phyloP scores from a whole-genome alignment of 768 basidiomycete genomes.

The Trametes cingulata region DNA sequence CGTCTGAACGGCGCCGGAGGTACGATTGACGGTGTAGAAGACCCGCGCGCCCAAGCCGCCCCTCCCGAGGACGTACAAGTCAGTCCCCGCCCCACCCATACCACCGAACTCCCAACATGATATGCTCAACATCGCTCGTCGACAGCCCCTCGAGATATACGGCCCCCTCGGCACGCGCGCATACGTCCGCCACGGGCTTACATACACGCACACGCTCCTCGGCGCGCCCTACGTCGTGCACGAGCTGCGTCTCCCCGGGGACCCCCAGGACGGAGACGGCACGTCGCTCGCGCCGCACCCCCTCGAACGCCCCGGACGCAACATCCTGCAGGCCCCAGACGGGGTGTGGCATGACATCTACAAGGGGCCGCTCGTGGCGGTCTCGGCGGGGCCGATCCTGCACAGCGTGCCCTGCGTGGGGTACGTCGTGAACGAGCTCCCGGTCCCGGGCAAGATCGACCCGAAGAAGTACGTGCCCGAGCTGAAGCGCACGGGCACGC shows the following conservation, averaged over 20 bases:
- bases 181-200: slow-evolving; percentile 69
- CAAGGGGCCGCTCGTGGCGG: slow-evolving; percentile 52
- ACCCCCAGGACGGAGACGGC: slow-evolving; percentile 53
- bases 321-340: slow-evolving; percentile 53
- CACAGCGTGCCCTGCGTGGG: slow-evolving; percentile 85
- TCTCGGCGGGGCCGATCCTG: slow-evolving; percentile 74
- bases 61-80: slow-evolving; percentile 13
- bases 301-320: slow-evolving; percentile 64
- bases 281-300: slow-evolving; percentile 48
- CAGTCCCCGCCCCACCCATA: neutral
- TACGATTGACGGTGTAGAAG: slow-evolving; percentile 54
- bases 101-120: slow-evolving; percentile 7
- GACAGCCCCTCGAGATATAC: slow-evolving; percentile 77
- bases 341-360: slow-evolving; percentile 72
- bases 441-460: slow-evolving; percentile 77
- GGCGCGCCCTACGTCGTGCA: slow-evolving; percentile 75
- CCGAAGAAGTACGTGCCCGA: slow-evolving; percentile 65
- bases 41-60: slow-evolving; percentile 44
- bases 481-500: slow-evolving; percentile 67
- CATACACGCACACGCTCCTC: slow-evolving; percentile 68
- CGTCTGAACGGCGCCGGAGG: slow-evolving; percentile 78
- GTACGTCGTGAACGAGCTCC: slow-evolving; percentile 69
- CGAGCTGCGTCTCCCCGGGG: slow-evolving; percentile 68
- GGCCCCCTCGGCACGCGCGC: slow-evolving; percentile 83
- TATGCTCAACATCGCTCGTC: neutral